A percentile compares a stretch with the other conserved stretches of the same genome.
Evolutionary conservation across 768 basidiomycete genomes (phyloP).

Genomic region (Pleurotus sapidus): DNA sequence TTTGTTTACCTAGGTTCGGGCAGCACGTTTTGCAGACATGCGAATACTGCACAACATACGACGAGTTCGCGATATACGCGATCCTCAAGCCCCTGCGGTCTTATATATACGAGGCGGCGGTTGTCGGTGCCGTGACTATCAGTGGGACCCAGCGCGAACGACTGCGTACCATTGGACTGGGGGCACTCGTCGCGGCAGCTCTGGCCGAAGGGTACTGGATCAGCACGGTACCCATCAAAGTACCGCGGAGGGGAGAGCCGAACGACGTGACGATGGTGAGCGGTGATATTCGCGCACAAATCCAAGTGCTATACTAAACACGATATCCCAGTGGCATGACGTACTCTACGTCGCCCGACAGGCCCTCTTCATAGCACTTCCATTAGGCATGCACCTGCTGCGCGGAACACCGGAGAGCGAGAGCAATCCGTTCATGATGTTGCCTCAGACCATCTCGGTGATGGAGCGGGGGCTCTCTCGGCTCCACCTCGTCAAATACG

Average conservation of each 20-base stretch:
- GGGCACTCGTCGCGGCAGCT: slow-evolving; percentile 44
- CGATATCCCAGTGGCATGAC: slow-evolving; percentile 60
- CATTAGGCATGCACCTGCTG: slow-evolving; percentile 45
- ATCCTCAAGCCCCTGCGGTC: slow-evolving; percentile 52
- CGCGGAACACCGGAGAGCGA: slow-evolving; percentile 29
- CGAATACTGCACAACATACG: slow-evolving; percentile 57
- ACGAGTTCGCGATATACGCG: slow-evolving; percentile 60
- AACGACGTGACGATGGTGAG: slow-evolving; percentile 32
- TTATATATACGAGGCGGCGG: slow-evolving; percentile 54
- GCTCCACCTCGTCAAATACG: slow-evolving; percentile 53
- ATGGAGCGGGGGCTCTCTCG: slow-evolving; percentile 35
- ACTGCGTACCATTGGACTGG: slow-evolving; percentile 44
- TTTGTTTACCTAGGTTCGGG: slow-evolving; percentile 53
- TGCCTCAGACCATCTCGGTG: slow-evolving; percentile 21
- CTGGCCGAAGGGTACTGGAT: slow-evolving; percentile 55
- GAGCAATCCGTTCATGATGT: slow-evolving; percentile 23
- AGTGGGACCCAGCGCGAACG: slow-evolving; percentile 35
- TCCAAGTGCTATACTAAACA: not conserved
- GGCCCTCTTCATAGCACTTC: slow-evolving; percentile 54
- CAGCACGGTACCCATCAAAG: slow-evolving; percentile 41
- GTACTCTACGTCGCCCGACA: slow-evolving; percentile 51
- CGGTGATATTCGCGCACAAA: no score
- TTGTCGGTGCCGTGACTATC: slow-evolving; percentile 50
- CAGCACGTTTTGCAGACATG: slow-evolving; percentile 63
- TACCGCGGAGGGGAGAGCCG: slow-evolving; percentile 31